phyloP scores from a whole-genome alignment of 306 rosid genomes.

The Prunus padus region DNA sequence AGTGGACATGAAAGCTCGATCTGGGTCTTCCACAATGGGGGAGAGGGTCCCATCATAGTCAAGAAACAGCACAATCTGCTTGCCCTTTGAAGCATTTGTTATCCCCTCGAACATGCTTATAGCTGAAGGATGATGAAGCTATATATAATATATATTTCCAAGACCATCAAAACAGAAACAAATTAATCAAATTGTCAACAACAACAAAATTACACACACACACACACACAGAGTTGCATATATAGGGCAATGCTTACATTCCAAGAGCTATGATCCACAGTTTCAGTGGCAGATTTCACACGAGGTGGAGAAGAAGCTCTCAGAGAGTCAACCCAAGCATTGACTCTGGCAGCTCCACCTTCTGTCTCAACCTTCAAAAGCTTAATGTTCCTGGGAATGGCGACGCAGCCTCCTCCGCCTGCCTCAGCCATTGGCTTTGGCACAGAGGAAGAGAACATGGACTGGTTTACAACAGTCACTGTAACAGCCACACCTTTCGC shows the following conservation, averaged over 20 bases:
- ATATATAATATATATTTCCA: neutral
- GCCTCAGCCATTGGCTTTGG: constrained; percentile 35
- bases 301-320: constrained; percentile 90
- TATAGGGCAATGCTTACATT: constrained; percentile 42
- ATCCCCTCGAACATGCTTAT: constrained; percentile 62
- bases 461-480: constrained; percentile 17
- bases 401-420: constrained; percentile 42
- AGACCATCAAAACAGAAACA: neutral
- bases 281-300: constrained; percentile 34
- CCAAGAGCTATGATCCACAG: constrained; percentile 49
- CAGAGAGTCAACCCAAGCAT: constrained; percentile 76
- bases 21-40: constrained; percentile 87
- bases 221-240: neutral
- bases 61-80: constrained; percentile 71
- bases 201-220: neutral
- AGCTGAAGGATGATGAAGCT: constrained; percentile 82
- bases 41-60: constrained; percentile 98
- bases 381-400: constrained; percentile 40
- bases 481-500: constrained; percentile 39
- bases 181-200: neutral
- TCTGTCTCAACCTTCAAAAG: constrained; percentile 44
- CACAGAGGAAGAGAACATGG: constrained; percentile 32
- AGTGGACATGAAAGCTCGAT: constrained; percentile 77
- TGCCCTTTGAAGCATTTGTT: constrained; percentile 49
- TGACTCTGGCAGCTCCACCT: constrained; percentile 39